Evolutionary conservation across 2,329 filamentous ascomycete genomes (phyloP), one percentile per base, ranked within the genome.

Genomic region (Cladophialophora exuberans): DNA sequence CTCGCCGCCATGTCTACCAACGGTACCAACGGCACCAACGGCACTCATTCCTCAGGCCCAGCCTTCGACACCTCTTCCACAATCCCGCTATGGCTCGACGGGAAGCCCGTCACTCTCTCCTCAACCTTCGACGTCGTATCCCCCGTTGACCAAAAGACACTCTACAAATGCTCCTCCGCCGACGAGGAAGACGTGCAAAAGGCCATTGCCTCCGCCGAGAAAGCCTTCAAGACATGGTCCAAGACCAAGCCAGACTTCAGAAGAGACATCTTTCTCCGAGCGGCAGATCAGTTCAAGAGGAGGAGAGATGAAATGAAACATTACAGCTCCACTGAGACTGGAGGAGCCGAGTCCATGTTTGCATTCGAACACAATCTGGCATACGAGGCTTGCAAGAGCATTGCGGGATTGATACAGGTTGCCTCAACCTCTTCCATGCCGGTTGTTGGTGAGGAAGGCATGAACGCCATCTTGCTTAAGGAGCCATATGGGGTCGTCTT

Each of bases 401-500:
- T 62, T 9, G 54, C 58, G 4, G 61, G 61, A 15, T 39, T 62
- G 25, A 56, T 64, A 13, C 55, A 56, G 23, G 35, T 58, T 11
- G 61, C 60, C 15, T 51, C 33, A 10, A 73, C 74, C 62, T 81
- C 81, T 1, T 66, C 67, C 7, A 77, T 81, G 15, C 81, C 80
- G 0, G 70, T 70, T 2, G 73, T 76, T 17, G 68, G 68, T 11
- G 65, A 81, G 13, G 76, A 82, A 31, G 79, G 77, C 0, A 77
- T 78, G 20, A 77, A 73, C 44, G 88, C 85, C 0, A 75, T 94
- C 62, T 73, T 95, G 3, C 72, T 86, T 60, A 86, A 85, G 67
- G 88, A 92, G 71, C 89, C 90, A 0, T 90, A 83, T 64, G 90
- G 90, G 1, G 89, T 94, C 6, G 79, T 92, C 13, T 74, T 95